Base-by-base conservation (phyloP, 257 asterid species). In the Solanum paucissectum region DNA sequence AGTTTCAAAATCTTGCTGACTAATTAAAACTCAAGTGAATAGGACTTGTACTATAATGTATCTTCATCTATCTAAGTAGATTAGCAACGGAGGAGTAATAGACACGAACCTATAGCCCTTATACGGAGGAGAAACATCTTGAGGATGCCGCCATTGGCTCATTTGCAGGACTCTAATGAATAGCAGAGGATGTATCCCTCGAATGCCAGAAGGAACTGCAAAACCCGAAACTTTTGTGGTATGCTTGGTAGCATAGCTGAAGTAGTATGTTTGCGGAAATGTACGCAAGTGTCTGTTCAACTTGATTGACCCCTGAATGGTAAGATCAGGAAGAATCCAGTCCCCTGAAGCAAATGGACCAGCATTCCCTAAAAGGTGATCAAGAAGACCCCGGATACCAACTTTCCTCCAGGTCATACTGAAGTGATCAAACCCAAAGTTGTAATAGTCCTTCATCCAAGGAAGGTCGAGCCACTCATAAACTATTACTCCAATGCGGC, bases 241-340 rank as follows among this genome's bases (percentile, higher is more conserved):
- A 2, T 96, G 93, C 69, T 93, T 96, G 49, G 99, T 97, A 75
- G 99, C 99, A 14, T 97, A 95, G 92, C 98, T 97, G 94, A 95
- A 97, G 93, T 97, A 97, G 92, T 93, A 94, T 1, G 99, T 95
- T 37, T 93, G 93, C 0, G 98, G 98, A 90, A 93, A 94, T 29
- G 98, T 97, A 7, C 36, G 92, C 29, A 97, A 87, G 84, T 84
- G 90, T 88, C 93, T 91, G 91, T 97, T 97, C 87, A 97, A 83
- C 88, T 89, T 89, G 84, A 95, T 79, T 11, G 99, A 93, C 1
- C 99, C 99, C 91, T 96, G 98, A 87, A 97, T 90, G 2, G 98
- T 93, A 66, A 97, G 95, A 89, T 97, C 99, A 0, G 98, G 99
- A 86, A 97, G 98, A 87, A 97, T 95, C 99, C 99, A 97, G 58